These are phyloP conservation scores for Hanseniaspora jakobsenii DNA, from an alignment of 805 yeast species.

Conservation along the genomic window DNA sequence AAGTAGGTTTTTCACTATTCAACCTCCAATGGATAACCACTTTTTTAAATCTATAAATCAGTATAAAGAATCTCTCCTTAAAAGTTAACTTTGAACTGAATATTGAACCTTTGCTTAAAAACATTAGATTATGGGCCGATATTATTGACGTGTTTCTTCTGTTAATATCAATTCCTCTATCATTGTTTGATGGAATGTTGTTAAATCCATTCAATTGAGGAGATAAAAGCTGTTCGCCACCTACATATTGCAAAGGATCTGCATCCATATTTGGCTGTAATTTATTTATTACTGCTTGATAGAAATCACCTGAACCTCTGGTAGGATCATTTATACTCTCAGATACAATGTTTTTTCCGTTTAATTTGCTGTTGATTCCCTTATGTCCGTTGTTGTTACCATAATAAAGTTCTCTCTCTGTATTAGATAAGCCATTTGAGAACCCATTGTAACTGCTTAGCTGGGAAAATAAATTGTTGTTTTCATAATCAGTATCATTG, in stretches of 20 bases:
- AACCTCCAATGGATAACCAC: constrained; percentile 17
- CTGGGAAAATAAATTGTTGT: too few species aligned
- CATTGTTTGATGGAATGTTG: not conserved
- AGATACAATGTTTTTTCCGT: too few species aligned
- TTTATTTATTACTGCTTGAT: constrained; percentile 13
- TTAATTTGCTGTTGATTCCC: not conserved
- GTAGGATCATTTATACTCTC: too few species aligned
- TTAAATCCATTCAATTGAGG: too few species aligned
- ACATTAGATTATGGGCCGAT: constrained; percentile 5
- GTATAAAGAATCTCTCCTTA: constrained; percentile 5
- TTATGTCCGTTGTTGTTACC: too few species aligned
- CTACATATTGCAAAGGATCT: constrained; percentile 1
- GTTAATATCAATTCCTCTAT: not conserved
- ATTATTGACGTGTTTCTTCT: constrained; percentile 13
- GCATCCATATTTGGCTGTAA: not conserved
- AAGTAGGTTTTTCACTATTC: constrained; percentile 14
- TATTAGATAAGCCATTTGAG: not conserved
- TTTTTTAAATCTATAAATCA: constrained; percentile 16
- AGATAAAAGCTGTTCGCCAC: too few species aligned
- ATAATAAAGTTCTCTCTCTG: too few species aligned
- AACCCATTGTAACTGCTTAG: too few species aligned
- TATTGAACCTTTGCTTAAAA: constrained; percentile 2
- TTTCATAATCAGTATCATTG: not conserved
- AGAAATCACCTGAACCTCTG: constrained; percentile 8
- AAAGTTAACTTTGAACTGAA: constrained; percentile 1